A percentile compares a stretch with the other conserved stretches of the same genome.
phyloP scores from a whole-genome alignment of 257 asterid genomes.

The Lycium barbarum region DNA sequence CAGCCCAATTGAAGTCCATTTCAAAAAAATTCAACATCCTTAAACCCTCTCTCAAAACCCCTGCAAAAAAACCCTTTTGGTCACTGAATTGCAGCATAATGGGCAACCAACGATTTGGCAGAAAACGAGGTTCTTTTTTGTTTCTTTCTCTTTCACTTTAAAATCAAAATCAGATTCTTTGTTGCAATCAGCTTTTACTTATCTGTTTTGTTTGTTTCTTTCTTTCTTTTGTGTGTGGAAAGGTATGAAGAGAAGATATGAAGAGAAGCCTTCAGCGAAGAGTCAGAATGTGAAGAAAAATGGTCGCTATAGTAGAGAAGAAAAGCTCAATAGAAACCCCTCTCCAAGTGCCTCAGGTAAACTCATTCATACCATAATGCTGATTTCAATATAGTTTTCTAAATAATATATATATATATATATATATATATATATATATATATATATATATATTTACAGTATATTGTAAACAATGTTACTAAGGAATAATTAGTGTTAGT shows the following conservation, averaged over 20 bases:
- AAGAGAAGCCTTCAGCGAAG: slow-evolving; percentile 1
- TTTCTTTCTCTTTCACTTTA: neutral
- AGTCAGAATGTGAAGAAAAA: neutral
- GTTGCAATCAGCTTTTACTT: neutral
- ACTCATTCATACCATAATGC: neutral
- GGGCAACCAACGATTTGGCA: slow-evolving; percentile 32
- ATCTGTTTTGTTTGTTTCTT: slow-evolving; percentile 4
- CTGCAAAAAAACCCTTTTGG: neutral
- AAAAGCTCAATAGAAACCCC: slow-evolving; percentile 18
- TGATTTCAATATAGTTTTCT: neutral
- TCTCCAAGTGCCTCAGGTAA: slow-evolving; percentile 21
- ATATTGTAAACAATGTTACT: neutral
- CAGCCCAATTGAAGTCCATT: no score
- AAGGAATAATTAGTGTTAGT: no score
- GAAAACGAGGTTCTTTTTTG: slow-evolving; percentile 31
- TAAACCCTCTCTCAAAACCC: neutral
- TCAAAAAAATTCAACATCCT: neutral
- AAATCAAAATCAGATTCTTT: neutral
- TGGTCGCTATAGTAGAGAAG: slow-evolving; percentile 4
- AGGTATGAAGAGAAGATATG: no score
- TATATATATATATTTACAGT: neutral
- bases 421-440: no score
- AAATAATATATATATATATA: no score
- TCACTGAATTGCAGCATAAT: no score
- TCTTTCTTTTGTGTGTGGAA: no score